Conservation (phyloP, 1,139 yeast genomes). For the Eremothecium gossypii region DNA sequence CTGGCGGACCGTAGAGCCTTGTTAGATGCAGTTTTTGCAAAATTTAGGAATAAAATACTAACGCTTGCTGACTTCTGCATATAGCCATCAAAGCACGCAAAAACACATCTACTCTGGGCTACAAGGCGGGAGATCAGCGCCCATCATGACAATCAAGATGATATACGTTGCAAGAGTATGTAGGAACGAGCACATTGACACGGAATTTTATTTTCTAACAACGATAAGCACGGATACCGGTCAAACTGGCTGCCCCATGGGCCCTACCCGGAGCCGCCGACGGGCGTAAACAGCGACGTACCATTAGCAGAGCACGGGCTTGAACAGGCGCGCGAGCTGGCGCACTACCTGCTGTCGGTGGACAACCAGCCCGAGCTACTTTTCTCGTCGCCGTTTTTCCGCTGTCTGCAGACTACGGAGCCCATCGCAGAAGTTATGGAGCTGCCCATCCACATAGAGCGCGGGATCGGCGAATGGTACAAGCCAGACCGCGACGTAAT, state of each 20-base stretch:
- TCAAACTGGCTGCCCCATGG: slow-evolving; percentile 69
- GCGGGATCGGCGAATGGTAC: slow-evolving; percentile 71
- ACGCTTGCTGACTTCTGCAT: not conserved
- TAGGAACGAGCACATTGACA: not conserved
- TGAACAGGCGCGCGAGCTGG: slow-evolving; percentile 70
- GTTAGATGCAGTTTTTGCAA: not conserved
- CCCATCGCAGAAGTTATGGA: slow-evolving; percentile 53
- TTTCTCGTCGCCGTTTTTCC: slow-evolving; percentile 74
- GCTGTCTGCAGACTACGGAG: slow-evolving; percentile 77
- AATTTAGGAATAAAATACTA: not conserved
- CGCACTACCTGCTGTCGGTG: slow-evolving; percentile 38
- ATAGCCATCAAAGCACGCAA: not conserved
- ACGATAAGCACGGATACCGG: slow-evolving; percentile 57
- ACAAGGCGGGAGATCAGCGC: not conserved
- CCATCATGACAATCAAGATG: slow-evolving; percentile 29
- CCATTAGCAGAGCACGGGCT: slow-evolving; percentile 72
- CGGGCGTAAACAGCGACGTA: slow-evolving; percentile 77
- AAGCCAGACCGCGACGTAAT: slow-evolving; percentile 44
- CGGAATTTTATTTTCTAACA: not conserved
- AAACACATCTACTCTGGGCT: not conserved
- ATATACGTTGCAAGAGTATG: slow-evolving; percentile 34
- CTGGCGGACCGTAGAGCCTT: not conserved
- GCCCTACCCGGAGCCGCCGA: slow-evolving; percentile 67
- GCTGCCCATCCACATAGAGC: slow-evolving; percentile 52
- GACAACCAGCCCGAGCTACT: slow-evolving; percentile 52